Percentiles rank a stretch among this genome's conserved stretches.
These are phyloP conservation scores for Arabidopsis arenosa DNA, from an alignment of 345 rosid species.

Conservation along the genomic window DNA sequence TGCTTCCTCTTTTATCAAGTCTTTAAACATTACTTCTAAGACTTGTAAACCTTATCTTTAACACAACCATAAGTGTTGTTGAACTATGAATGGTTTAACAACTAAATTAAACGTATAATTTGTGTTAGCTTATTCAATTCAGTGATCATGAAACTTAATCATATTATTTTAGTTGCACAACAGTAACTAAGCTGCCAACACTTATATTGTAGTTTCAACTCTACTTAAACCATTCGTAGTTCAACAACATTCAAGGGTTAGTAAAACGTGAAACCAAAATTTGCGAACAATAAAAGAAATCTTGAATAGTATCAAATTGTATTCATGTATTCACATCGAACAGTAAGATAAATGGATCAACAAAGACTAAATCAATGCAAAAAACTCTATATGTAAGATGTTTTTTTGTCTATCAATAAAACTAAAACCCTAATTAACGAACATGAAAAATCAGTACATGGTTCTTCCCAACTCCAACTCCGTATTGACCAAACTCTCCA, in stretches of 20 bases:
- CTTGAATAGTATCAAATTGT: constrained; percentile 1
- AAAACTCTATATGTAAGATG: neutral
- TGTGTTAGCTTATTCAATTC: neutral
- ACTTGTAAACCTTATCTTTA: too few species aligned
- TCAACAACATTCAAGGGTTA: neutral
- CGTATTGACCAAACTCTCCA: constrained; percentile 2
- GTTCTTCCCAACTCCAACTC: constrained; percentile 44
- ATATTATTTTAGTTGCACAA: neutral
- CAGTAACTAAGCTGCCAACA: neutral
- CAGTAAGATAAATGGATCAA: neutral
- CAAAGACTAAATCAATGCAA: neutral
- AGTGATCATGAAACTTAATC: neutral
- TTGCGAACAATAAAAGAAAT: neutral
- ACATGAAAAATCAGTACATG: constrained; percentile 10
- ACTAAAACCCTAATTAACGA: neutral
- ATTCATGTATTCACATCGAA: neutral
- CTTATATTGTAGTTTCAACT: neutral
- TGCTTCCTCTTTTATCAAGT: neutral
- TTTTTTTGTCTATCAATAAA: neutral
- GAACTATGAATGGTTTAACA: too few species aligned
- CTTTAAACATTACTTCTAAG: neutral
- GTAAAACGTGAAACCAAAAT: neutral
- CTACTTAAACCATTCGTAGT: constrained; percentile 1
- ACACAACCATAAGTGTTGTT: neutral
- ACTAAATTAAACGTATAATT: neutral